Evolutionary conservation across 768 basidiomycete genomes (phyloP), one percentile per base, ranked within the genome.

Genomic region (Kwoniella botswanensis): DNA sequence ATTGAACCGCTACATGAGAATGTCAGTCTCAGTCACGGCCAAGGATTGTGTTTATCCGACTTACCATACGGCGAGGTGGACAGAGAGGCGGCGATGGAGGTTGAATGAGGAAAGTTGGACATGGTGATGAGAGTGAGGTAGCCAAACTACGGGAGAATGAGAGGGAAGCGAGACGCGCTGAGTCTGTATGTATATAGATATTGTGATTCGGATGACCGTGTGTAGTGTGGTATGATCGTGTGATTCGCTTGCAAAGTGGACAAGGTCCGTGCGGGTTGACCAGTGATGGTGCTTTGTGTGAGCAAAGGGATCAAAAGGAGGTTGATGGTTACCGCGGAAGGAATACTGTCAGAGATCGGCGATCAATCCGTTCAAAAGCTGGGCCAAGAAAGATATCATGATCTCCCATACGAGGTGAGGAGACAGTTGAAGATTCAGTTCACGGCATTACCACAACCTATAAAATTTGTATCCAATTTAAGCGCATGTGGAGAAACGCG

Each of bases 61-160:
- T 74, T 64, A 82, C 81, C 79, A 67, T 71, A 80, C 6, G 81
- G 78, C 5, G 81, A 82, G 1, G 81, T 72, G 18, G 76, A 77
- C 13, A 81, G 72, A 10, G 77, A 77, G 4, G 76, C 46, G 35
- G 77, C 70, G 53, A 78, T 59, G 2, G 68, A 72, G 4, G 78
- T 61, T 15, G 76, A 77, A 59, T 81, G 79, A 21, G 79, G 79
- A 46, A 70, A 78, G 63, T 81, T 81, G 35, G 59, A 61, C 59
- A 61, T 61, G 15, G 59, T 26, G 26, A 13, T 21, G 21, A 26
- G 57, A 1, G 57, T 44, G 22, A 35, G 41, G 57, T 58, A 35
- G 57, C 57, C 57, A 58, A 42, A 58, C 18, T n/a, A 55, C 9
- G 21, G 4, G 9, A 55, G 54, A 22, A 55, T 13, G 21, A 55